These are phyloP conservation scores for Starmerella stellata DNA, from an alignment of 805 yeast species.

Conservation along the genomic window DNA sequence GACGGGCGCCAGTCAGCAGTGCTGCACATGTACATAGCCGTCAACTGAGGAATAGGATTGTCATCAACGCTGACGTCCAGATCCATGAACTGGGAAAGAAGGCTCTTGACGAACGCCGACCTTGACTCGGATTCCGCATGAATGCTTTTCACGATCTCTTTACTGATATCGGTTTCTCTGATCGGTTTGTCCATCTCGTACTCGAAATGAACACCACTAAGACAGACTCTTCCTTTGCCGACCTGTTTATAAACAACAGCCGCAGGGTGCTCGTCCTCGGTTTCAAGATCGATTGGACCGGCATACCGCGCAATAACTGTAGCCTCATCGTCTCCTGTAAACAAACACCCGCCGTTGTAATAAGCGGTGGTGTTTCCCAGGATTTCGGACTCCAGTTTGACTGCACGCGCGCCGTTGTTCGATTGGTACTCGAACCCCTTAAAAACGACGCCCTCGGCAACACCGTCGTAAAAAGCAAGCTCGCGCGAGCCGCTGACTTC, in stretches of 20 bases:
- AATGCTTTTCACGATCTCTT: slow-evolving; percentile 27
- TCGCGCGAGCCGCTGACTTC: slow-evolving; percentile 82
- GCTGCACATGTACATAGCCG: slow-evolving; percentile 31
- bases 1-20: not conserved
- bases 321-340: slow-evolving; percentile 44
- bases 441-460: slow-evolving; percentile 62
- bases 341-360: slow-evolving; percentile 81
- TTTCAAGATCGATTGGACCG: slow-evolving; percentile 36
- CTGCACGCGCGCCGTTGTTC: slow-evolving; percentile 58
- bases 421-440: slow-evolving; percentile 64
- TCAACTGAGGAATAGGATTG: slow-evolving; percentile 41
- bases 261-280: slow-evolving; percentile 29
- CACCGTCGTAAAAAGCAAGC: slow-evolving; percentile 64
- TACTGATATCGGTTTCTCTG: slow-evolving; percentile 21
- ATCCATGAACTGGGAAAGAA: slow-evolving; percentile 39
- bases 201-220: slow-evolving; percentile 85
- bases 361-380: slow-evolving; percentile 24
- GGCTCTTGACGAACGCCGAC: slow-evolving; percentile 35
- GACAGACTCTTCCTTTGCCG: slow-evolving; percentile 59
- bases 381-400: slow-evolving; percentile 20
- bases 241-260: slow-evolving; percentile 53
- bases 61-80: slow-evolving; percentile 44
- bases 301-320: slow-evolving; percentile 56
- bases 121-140: slow-evolving; percentile 32
- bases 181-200: slow-evolving; percentile 34